Evolutionary conservation across 2,329 filamentous ascomycete genomes (phyloP).

Genomic region (Dendrostoma leiphaemia): DNA sequence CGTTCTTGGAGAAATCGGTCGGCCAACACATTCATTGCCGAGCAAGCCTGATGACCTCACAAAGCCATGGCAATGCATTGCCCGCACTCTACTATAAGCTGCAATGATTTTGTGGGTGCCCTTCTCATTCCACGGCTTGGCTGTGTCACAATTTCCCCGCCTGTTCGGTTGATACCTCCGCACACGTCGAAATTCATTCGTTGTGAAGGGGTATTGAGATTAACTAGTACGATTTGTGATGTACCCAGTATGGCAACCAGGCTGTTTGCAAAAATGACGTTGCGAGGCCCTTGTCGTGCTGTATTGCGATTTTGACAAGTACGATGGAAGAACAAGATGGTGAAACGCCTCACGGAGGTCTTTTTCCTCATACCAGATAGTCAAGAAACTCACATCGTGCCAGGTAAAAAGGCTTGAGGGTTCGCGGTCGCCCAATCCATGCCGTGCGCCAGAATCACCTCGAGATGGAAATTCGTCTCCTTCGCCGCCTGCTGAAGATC

Average conservation of each 20-base stretch:
- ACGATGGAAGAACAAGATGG: too few species aligned
- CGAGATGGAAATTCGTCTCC: slow-evolving; percentile 33
- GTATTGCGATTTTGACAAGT: too few species aligned
- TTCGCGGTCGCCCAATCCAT: slow-evolving; percentile 39
- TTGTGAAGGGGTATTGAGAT: too few species aligned
- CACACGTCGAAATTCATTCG: not conserved
- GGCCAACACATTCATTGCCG: slow-evolving; percentile 12
- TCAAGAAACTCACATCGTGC: not conserved
- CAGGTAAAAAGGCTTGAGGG: slow-evolving; percentile 9
- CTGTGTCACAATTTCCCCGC: too few species aligned
- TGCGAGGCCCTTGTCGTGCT: too few species aligned
- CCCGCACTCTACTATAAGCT: not conserved
- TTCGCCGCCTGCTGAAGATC: slow-evolving; percentile 31
- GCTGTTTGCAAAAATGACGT: too few species aligned
- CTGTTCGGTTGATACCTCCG: not conserved
- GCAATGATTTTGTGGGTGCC: too few species aligned
- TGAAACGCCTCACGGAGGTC: not conserved
- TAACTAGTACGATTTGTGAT: too few species aligned
- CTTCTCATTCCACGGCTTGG: too few species aligned
- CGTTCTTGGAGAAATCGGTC: not conserved
- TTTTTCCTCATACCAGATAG: not conserved
- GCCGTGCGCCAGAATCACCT: slow-evolving; percentile 52
- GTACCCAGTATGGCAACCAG: too few species aligned
- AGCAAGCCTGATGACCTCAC: slow-evolving; percentile 5
- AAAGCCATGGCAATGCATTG: not conserved